Evolutionary conservation across 345 rosid species (phyloP).

Genomic region (Lepidium africanum): DNA sequence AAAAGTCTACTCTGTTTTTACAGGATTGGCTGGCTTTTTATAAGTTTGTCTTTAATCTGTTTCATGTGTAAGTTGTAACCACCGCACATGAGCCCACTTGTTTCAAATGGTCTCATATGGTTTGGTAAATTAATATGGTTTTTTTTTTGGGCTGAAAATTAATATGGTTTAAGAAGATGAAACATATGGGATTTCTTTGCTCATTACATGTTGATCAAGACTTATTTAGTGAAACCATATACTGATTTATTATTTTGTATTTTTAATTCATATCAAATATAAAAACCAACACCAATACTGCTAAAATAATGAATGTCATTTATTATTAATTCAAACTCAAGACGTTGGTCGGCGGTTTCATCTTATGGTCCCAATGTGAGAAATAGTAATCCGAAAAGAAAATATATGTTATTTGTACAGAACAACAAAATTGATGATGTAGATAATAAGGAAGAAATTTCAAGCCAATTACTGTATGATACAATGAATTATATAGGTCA

Average conservation of each 20-base stretch:
- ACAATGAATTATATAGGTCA: no score
- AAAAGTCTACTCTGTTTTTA: no score
- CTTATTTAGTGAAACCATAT: not conserved
- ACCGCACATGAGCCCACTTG: not conserved
- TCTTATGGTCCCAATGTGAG: constrained; percentile 6
- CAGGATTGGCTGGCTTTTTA: not conserved
- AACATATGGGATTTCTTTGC: not conserved
- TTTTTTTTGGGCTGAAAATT: no score
- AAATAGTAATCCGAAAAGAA: not conserved
- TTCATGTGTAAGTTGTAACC: not conserved
- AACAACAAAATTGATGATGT: not conserved
- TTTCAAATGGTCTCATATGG: no score
- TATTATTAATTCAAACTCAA: not conserved
- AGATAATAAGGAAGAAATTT: not conserved
- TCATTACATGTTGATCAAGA: not conserved
- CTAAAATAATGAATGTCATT: not conserved
- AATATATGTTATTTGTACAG: not conserved
- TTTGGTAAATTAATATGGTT: no score
- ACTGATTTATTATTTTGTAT: not conserved
- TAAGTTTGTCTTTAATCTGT: not conserved
- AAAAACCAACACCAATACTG: no score
- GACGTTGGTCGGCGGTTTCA: not conserved
- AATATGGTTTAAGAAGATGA: not conserved
- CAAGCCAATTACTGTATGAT: no score
- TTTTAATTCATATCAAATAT: no score